Base-by-base conservation (phyloP, 768 basidiomycete genomes). In the Daedaleopsis nitida region DNA sequence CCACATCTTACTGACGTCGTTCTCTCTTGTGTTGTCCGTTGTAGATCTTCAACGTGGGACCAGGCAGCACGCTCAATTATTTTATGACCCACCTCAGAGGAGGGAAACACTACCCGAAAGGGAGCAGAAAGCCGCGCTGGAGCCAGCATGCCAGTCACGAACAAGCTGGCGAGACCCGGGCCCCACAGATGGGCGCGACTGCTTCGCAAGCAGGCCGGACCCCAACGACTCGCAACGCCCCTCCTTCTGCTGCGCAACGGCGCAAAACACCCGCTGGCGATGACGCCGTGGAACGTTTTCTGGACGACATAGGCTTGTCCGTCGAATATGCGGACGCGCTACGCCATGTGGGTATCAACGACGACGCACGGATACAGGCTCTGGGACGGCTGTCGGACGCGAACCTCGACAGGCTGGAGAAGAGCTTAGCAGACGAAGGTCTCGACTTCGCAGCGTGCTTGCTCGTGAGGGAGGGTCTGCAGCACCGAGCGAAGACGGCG, bases 321-420 rank as follows among this genome's bases (percentile, higher is more conserved):
- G 10, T 10, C 21, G 47, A 49, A 14, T 24, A 23, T 21, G 47
- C 47, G 47, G 23, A 14, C 4, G 47, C 47, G 13, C 14, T 49
- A 11, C 47, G 47, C 4, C 47, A 10, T 24, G 47, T 48, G 17
- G 56, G 56, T 8, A 49, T 57, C 34, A 57, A 10, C 35, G 47
- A 50, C 35, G 45, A 48, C 8, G 45, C 34, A 11, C 56, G 56
- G n/a, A 57, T 57, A n/a, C 32, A 38, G 21, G 56, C 45, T 5
- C 16, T 57, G 47, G 56, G 56, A 1, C 19, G 32, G 37, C 56
- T 57, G 9, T 7, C 45, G 35, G 56, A 49, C 47, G 14, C 47
- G 12, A 9, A 23, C 1, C 35, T 49, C 19, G 47, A 50, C 13
- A 48, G 17, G 19, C 21, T 57, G n/a, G 45, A 57, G 34, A 24